These are phyloP conservation scores for Diaporthe humulicola DNA, from an alignment of 2,329 filamentous ascomycete species.

Conservation along the genomic window DNA sequence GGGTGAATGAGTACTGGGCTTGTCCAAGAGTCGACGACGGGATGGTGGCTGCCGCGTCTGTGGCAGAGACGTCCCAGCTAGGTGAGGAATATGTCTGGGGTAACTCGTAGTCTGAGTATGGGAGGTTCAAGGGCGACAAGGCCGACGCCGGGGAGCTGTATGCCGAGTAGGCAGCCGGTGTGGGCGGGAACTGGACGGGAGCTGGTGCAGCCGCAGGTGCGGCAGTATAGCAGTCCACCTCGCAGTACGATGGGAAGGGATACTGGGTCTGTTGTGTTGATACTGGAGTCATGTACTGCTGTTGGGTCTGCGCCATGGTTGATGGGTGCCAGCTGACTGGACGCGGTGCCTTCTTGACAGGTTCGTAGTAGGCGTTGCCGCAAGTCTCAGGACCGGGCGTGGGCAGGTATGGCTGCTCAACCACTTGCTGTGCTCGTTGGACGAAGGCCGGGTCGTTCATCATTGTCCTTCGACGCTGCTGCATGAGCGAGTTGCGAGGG, in stretches of 20 bases:
- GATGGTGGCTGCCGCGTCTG: conserved; percentile 20
- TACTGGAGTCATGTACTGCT: conserved; percentile 46
- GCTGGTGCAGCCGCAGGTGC: conserved; percentile 52
- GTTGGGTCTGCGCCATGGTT: conserved; percentile 58
- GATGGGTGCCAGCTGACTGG: conserved; percentile 84
- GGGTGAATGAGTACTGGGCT: conserved; percentile 6
- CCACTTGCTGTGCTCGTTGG: conserved; percentile 60
- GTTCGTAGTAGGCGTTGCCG: conserved; percentile 49
- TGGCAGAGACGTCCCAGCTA: conserved; percentile 52
- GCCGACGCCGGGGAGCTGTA: conserved; percentile 68
- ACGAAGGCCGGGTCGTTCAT: conserved; percentile 63
- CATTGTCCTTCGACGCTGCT: conserved; percentile 68
- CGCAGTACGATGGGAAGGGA: conserved; percentile 55
- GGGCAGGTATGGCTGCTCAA: conserved; percentile 59
- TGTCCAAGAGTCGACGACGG: conserved; percentile 12
- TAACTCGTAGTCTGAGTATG: conserved; percentile 56
- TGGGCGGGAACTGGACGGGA: conserved; percentile 60
- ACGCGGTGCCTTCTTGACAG: conserved; percentile 59
- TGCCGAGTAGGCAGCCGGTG: conserved; percentile 68
- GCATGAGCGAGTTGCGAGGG: conserved; percentile 66
- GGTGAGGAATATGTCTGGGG: conserved; percentile 54
- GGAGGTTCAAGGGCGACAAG: conserved; percentile 67
- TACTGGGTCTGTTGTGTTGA: conserved; percentile 53
- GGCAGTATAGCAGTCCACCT: conserved; percentile 56
- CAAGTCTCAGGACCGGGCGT: conserved; percentile 50